These are phyloP conservation scores for Ceratocystis variospora DNA, from an alignment of 2,329 filamentous ascomycete genomes.

Conservation along the genomic window DNA sequence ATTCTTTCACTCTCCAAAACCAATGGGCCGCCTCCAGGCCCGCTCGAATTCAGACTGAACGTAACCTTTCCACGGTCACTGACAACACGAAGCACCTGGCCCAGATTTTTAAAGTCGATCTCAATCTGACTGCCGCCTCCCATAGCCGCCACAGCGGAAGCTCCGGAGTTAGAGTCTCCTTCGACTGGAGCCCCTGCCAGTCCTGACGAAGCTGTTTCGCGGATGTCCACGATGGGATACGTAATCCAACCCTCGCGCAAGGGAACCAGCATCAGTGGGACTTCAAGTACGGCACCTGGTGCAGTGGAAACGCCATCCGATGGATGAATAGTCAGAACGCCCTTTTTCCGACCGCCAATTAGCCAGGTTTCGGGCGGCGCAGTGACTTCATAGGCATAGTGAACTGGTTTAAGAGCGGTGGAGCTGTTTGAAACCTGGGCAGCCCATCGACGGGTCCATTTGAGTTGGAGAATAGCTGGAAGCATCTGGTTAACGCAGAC, in stretches of 20 bases:
- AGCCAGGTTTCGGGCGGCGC: slow-evolving; percentile 68
- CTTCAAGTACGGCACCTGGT: slow-evolving; percentile 20
- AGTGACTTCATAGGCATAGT: slow-evolving; percentile 71
- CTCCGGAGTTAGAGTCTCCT: slow-evolving; percentile 26
- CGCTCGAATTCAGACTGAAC: slow-evolving; percentile 55
- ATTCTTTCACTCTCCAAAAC: slow-evolving; percentile 47
- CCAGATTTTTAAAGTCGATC: slow-evolving; percentile 65
- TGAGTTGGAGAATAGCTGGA: slow-evolving; percentile 45
- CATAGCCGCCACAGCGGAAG: slow-evolving; percentile 22
- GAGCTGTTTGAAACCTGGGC: slow-evolving; percentile 28
- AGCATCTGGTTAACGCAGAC: slow-evolving; percentile 52
- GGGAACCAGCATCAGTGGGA: slow-evolving; percentile 66
- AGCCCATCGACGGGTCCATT: slow-evolving; percentile 51
- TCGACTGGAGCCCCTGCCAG: slow-evolving; percentile 27
- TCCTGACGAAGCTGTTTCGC: slow-evolving; percentile 37
- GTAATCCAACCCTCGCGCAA: slow-evolving; percentile 65
- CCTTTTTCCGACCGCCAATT: slow-evolving; percentile 65
- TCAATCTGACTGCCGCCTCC: slow-evolving; percentile 42
- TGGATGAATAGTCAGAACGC: slow-evolving; percentile 53
- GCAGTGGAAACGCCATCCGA: slow-evolving; percentile 16
- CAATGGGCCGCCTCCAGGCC: slow-evolving; percentile 50
- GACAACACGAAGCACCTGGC: slow-evolving; percentile 62
- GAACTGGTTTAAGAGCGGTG: slow-evolving; percentile 22
- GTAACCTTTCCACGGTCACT: slow-evolving; percentile 59
- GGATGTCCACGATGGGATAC: slow-evolving; percentile 66